Evolutionary conservation across 371 early-diverging fungal genomes (phyloP).

Genomic region (Mortierella sp.): DNA sequence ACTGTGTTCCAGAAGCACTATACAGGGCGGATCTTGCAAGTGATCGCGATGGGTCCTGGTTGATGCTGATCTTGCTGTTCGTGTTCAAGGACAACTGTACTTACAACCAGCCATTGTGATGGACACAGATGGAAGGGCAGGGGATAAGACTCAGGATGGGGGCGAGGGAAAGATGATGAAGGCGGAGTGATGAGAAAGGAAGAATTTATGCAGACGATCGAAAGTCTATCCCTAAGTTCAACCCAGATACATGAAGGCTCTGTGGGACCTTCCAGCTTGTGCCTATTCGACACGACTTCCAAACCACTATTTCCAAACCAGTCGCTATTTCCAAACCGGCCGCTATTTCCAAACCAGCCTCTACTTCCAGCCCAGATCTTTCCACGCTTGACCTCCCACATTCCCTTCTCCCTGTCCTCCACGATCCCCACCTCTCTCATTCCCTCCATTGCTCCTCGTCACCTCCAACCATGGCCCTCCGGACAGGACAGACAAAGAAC

Average conservation of each 20-base stretch:
- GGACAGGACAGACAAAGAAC: slow-evolving; percentile 29
- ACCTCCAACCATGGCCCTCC: slow-evolving; percentile 25
- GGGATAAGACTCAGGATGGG: slow-evolving; percentile 4
- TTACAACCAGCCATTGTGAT: slow-evolving; percentile 53
- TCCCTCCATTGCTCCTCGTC: neutral
- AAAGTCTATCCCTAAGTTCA: no score
- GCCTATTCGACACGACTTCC: no score
- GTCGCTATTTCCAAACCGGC: neutral
- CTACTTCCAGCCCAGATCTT: neutral
- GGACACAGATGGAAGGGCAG: slow-evolving; percentile 14
- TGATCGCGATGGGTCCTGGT: neutral
- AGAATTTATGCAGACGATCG: slow-evolving; percentile 1
- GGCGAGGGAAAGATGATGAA: slow-evolving; percentile 11
- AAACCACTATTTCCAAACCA: no score
- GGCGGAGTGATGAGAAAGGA: slow-evolving; percentile 17
- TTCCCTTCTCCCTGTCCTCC: slow-evolving; percentile 1
- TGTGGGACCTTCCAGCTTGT: no score
- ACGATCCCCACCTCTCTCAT: neutral
- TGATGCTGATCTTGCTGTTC: neutral
- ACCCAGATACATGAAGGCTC: no score
- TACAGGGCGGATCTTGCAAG: neutral
- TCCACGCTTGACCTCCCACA: no score
- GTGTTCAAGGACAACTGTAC: slow-evolving; percentile 5
- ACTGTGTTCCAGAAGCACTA: neutral
- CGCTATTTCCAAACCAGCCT: neutral